Evolutionary conservation across 108 stramenopile species (phyloP).

Genomic region (Cyclotella atomus): DNA sequence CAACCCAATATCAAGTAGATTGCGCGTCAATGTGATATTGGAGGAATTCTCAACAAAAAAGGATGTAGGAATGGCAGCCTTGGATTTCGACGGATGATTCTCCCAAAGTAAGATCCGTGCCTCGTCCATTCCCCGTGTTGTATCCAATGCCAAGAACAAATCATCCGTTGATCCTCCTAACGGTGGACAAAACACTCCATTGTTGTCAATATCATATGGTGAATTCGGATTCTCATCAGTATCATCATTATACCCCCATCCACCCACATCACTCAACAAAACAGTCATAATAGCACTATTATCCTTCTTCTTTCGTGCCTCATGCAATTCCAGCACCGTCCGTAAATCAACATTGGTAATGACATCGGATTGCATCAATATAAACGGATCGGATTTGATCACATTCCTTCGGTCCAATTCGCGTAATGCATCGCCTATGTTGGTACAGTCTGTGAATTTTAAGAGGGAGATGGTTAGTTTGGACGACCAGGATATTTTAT

Average conservation of each 20-base stretch:
- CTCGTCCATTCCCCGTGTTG: constrained; percentile 46
- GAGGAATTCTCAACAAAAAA: constrained; percentile 77
- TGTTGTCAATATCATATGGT: not conserved
- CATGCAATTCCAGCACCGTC: constrained; percentile 68
- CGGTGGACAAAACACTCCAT: constrained; percentile 30
- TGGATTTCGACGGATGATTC: constrained; percentile 38
- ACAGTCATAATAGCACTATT: constrained; percentile 88
- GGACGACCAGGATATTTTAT: constrained; percentile 36
- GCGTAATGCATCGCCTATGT: constrained; percentile 95
- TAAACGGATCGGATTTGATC: constrained; percentile 95
- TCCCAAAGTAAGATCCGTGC: constrained; percentile 83
- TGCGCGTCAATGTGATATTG: constrained; percentile 68
- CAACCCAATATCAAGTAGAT: constrained; percentile 93
- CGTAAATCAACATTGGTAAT: constrained; percentile 90
- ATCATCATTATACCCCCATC: constrained; percentile 48
- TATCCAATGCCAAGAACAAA: constrained; percentile 82
- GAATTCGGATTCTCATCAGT: constrained; percentile 15
- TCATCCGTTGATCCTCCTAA: constrained; percentile 70
- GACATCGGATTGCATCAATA: constrained; percentile 94
- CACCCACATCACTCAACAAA: constrained; percentile 69
- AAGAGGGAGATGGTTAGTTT: constrained; percentile 61
- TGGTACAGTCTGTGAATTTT: constrained; percentile 71
- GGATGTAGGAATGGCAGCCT: constrained; percentile 65
- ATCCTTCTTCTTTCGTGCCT: constrained; percentile 75
- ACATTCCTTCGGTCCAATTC: constrained; percentile 93